These are phyloP conservation scores for Coelastrella sp. DNA, from an alignment of 139 green algal species.

Conservation along the genomic window DNA sequence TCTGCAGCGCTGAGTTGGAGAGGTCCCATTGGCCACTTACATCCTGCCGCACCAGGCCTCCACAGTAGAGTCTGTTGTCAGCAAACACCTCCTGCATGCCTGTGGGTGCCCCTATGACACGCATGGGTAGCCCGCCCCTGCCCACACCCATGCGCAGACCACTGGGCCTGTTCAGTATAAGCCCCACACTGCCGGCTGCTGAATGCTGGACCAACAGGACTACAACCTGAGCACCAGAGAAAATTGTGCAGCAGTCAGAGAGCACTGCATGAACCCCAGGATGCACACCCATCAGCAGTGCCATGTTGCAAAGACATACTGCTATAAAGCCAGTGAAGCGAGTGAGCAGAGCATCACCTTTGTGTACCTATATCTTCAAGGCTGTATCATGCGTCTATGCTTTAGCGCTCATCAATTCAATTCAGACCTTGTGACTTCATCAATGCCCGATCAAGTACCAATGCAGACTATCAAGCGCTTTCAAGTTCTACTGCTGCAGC, in stretches of 20 bases:
- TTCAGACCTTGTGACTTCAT: too few relatives aligned
- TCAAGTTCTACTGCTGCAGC: not conserved
- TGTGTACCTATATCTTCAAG: too few relatives aligned
- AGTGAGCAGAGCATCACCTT: too few relatives aligned
- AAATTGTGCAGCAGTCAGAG: not conserved
- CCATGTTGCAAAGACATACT: not conserved
- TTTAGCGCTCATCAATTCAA: too few relatives aligned
- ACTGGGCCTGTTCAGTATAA: slow-evolving; percentile 78
- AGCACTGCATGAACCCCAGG: too few relatives aligned
- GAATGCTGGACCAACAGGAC: slow-evolving; percentile 68
- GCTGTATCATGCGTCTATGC: too few relatives aligned
- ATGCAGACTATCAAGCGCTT: not conserved
- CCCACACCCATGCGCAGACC: slow-evolving; percentile 54
- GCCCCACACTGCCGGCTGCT: slow-evolving; percentile 60
- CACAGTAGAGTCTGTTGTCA: slow-evolving; percentile 47
- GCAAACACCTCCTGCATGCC: slow-evolving; percentile 56
- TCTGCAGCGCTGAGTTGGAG: not conserved
- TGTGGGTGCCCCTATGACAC: slow-evolving; percentile 48
- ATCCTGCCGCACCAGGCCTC: slow-evolving; percentile 34
- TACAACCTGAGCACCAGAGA: slow-evolving; percentile 54
- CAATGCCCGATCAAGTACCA: too few relatives aligned
- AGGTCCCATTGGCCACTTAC: slow-evolving; percentile 11
- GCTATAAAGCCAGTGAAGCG: not conserved
- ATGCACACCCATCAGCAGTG: not conserved
- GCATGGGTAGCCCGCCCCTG: slow-evolving; percentile 50